Percentiles rank a stretch among this genome's conserved stretches.
phyloP scores from a whole-genome alignment of 225 moss, liverwort and hornwort species.

The Anthoceros angustus region DNA sequence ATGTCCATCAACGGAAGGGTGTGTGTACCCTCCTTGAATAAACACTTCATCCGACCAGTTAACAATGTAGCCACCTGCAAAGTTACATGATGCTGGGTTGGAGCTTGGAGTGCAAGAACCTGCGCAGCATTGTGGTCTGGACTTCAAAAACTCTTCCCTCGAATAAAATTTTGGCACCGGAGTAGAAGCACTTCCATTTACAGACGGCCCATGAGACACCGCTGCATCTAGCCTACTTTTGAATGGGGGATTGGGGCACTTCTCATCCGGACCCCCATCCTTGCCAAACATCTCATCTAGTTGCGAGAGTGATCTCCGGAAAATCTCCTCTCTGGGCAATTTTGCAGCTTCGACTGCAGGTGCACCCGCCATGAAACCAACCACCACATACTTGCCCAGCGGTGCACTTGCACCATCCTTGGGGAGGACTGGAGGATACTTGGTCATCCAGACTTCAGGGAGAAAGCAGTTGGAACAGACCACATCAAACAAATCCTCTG shows the following conservation, averaged over 20 bases:
- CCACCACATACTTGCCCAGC: constrained; percentile 45
- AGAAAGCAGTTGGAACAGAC: constrained; percentile 66
- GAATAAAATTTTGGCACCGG: constrained; percentile 21
- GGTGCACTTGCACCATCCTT: constrained; percentile 8
- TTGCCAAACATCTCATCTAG: constrained; percentile 62
- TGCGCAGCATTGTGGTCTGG: background rate
- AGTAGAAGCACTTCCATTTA: background rate
- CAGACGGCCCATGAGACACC: background rate
- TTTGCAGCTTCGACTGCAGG: constrained; percentile 38
- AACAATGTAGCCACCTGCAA: constrained; percentile 51
- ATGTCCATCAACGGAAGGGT: constrained; percentile 55
- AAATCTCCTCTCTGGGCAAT: constrained; percentile 48
- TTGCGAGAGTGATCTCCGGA: constrained; percentile 49
- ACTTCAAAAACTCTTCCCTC: constrained; percentile 15
- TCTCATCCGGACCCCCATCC: constrained; percentile 1
- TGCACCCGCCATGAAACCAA: constrained; percentile 77
- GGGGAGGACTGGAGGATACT: constrained; percentile 34
- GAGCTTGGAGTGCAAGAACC: background rate
- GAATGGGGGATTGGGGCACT: background rate
- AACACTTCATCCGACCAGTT: constrained; percentile 57
- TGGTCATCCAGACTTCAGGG: constrained; percentile 82
- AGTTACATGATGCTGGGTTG: constrained; percentile 48
- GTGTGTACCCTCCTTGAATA: constrained; percentile 62
- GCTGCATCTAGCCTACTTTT: background rate
- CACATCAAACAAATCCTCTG: constrained; percentile 61